phyloP scores from a whole-genome alignment of 495 filamentous ascomycete species.

The Aspergillus kassunensis region DNA sequence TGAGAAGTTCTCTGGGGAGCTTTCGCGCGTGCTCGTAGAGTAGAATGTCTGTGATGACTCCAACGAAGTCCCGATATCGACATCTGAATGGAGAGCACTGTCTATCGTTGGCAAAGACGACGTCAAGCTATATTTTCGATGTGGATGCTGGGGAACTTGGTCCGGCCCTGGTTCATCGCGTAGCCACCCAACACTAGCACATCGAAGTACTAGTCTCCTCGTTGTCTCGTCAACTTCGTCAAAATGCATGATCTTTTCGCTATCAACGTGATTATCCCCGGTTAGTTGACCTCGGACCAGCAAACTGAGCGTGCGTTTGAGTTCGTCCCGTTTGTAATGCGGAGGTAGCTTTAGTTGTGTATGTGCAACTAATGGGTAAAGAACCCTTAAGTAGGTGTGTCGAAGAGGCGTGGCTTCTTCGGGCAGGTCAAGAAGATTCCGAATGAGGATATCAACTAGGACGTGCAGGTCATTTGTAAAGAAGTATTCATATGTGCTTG shows the following conservation, averaged over 20 bases:
- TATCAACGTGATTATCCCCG: slow-evolving; percentile 25
- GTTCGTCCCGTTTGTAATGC: slow-evolving; percentile 88
- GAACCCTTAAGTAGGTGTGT: slow-evolving; percentile 96
- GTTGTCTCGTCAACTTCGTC: slow-evolving; percentile 90
- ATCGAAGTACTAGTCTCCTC: slow-evolving; percentile 73
- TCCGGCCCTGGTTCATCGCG: slow-evolving; percentile 32
- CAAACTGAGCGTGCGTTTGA: slow-evolving; percentile 67
- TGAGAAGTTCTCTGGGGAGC: slow-evolving; percentile 28
- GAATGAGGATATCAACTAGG: slow-evolving; percentile 90
- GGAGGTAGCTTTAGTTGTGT: slow-evolving; percentile 82
- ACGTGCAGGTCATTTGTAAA: slow-evolving; percentile 97
- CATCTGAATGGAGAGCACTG: slow-evolving; percentile 14
- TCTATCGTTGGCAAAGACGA: slow-evolving; percentile 3
- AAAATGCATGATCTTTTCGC: slow-evolving; percentile 68
- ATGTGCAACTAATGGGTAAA: slow-evolving; percentile 85
- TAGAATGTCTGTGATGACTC: slow-evolving; percentile 31
- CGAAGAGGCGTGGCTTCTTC: slow-evolving; percentile 73
- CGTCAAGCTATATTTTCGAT: slow-evolving; percentile 4
- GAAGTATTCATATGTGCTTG: slow-evolving; percentile 92
- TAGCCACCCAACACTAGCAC: slow-evolving; percentile 81
- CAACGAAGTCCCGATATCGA: slow-evolving; percentile 24
- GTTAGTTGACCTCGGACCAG: slow-evolving; percentile 48
- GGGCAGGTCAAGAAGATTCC: slow-evolving; percentile 89
- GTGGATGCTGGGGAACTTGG: neutral
- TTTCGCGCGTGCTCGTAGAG: slow-evolving; percentile 41